phyloP scores from a whole-genome alignment of 192 early-diverging fungal species.

The Chytriomyces confervae region DNA sequence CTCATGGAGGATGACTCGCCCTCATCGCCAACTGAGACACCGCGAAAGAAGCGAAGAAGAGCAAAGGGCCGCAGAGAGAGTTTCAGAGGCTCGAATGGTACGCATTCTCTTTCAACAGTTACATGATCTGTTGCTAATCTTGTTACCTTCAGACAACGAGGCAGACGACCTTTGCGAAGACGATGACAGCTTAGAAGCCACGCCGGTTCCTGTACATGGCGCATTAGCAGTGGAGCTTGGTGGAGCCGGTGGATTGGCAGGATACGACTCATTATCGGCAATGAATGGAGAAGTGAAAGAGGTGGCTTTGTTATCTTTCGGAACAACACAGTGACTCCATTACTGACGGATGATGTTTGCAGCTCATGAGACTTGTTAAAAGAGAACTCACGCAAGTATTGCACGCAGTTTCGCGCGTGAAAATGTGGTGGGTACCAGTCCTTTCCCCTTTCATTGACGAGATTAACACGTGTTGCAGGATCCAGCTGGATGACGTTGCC shows the following conservation, averaged over 20 bases:
- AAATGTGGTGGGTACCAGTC: neutral
- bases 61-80: neutral
- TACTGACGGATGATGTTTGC: neutral
- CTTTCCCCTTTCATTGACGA: neutral
- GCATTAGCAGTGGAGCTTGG: neutral
- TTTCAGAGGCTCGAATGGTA: neutral
- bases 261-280: neutral
- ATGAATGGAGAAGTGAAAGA: conserved; percentile 14
- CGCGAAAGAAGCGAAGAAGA: neutral
- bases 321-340: neutral
- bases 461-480: neutral
- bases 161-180: neutral
- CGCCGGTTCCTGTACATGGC: neutral
- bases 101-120: neutral
- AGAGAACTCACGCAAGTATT: neutral
- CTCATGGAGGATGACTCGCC: neutral
- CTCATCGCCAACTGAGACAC: neutral
- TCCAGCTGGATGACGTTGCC: neutral
- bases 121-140: neutral
- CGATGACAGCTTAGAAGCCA: neutral
- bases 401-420: neutral
- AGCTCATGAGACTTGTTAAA: conserved; percentile 8
- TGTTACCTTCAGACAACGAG: too few relatives aligned
- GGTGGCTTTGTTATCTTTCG: neutral
- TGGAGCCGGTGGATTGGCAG: neutral